Evolutionary conservation across 352 stramenopile species (phyloP), one percentile per base, ranked within the genome.

Genomic region (Phytophthora macrochlamydospora): DNA sequence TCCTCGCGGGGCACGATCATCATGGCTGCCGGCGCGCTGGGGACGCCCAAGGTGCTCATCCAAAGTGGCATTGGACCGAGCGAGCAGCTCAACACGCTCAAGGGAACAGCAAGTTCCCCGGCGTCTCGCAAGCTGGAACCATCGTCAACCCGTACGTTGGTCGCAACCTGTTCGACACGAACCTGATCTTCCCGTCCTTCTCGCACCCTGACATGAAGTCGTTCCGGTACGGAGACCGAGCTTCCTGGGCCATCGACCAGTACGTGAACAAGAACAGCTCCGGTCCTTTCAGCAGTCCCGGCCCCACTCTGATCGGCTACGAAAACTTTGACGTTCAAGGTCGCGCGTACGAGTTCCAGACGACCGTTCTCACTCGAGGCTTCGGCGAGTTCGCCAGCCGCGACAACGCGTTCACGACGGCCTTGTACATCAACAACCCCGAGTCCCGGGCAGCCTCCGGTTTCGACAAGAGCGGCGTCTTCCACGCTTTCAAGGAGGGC

Each of bases 31-130:
- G 89, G 89, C 7, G 82, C 91, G 2, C 59, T 92, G 54, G 76
- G 69, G 45, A 92, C 89, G 33, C 90, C 91, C 2, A 84, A 95
- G 58, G 58, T 97, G 2, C 77, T 97, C 14, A 87, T 94, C 61
- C 76, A 92, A 52, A 90, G 73, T 42, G 89, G 85, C 14, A 81
- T 97, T 32, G 91, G 89, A 6, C 81, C 83, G 1, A 42, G 65
- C 24, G 62, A 83, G 2, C 72, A 91, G 56, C 72, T 97, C n/a
- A 44, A 81, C 9, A 31, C 74, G 14, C 68, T 90, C 18, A 24
- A 24, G 18, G 18, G 18, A 24, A 24, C 18, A 24, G 18, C 18
- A 24, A 24, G n/a, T 73, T 68, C 67, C 42, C 46, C 29, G 65
- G 65, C 0, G 59, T 73, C 45, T 24, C 48, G 59, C 13, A 48